A percentile compares a stretch with the other conserved stretches of the same genome.
Evolutionary conservation across 108 stramenopile species (phyloP).

Genomic region (Parietichytrium sp.): DNA sequence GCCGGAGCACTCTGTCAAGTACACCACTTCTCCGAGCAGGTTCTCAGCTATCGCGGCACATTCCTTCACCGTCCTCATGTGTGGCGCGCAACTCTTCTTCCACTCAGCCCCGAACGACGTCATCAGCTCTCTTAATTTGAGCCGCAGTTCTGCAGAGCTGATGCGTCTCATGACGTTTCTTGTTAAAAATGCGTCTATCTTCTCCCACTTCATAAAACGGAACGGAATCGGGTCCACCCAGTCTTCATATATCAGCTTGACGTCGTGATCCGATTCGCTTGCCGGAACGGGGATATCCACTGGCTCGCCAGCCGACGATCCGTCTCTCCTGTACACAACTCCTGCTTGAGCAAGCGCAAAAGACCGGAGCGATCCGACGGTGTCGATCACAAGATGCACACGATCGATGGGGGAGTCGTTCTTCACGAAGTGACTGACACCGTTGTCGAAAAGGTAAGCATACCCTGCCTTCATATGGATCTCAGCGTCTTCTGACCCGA

Average conservation of each 20-base stretch:
- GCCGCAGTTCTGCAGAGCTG: not conserved
- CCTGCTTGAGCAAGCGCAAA: not conserved
- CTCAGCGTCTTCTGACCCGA: not conserved
- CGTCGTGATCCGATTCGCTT: not conserved
- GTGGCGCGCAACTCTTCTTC: too few species aligned
- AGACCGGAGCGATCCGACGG: not conserved
- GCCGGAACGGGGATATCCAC: not conserved
- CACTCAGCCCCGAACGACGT: not conserved
- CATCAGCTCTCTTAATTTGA: not conserved
- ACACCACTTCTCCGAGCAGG: not conserved
- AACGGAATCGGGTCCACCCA: not conserved
- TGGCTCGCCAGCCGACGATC: not conserved
- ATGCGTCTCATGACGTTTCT: not conserved
- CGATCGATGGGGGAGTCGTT: slow-evolving; percentile 31
- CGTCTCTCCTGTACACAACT: not conserved
- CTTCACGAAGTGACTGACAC: not conserved
- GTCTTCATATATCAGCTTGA: not conserved
- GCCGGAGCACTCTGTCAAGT: not conserved
- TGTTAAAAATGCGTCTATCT: not conserved
- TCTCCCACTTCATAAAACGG: not conserved
- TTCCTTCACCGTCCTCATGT: too few species aligned
- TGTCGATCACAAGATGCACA: slow-evolving; percentile 25
- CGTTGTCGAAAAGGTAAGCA: slow-evolving; percentile 35
- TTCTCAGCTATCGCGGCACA: not conserved
- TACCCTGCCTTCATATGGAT: not conserved